A percentile compares a stretch with the other conserved stretches of the same genome.
Evolutionary conservation across 2,329 filamentous ascomycete species (phyloP).

Genomic region (Hymenotorrendiella dingleyae): DNA sequence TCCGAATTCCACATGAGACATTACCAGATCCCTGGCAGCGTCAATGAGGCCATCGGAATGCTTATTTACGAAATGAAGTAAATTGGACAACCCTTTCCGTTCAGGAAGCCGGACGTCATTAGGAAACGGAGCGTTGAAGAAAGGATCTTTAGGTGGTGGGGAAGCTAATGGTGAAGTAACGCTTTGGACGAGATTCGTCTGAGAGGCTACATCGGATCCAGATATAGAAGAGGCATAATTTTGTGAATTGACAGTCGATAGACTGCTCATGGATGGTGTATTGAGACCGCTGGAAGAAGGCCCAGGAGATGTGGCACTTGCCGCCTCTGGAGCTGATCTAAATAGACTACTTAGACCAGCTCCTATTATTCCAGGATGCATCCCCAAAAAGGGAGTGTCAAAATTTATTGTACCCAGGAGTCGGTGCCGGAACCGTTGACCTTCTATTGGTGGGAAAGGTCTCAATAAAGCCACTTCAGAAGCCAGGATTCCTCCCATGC

Average conservation of each 20-base stretch:
- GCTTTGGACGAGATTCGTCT: slow-evolving; percentile 20
- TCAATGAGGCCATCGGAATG: slow-evolving; percentile 62
- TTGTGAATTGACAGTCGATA: slow-evolving; percentile 15
- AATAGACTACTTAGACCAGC: slow-evolving; percentile 78
- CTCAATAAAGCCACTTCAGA: slow-evolving; percentile 68
- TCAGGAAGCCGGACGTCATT: slow-evolving; percentile 69
- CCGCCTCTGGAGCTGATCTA: slow-evolving; percentile 38
- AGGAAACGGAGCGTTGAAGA: slow-evolving; percentile 68
- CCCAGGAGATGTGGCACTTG: slow-evolving; percentile 13
- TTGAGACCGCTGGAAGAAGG: slow-evolving; percentile 12
- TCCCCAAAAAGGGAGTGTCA: slow-evolving; percentile 80
- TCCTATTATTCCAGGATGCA: slow-evolving; percentile 83
- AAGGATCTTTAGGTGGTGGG: slow-evolving; percentile 43
- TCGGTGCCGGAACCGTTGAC: slow-evolving; percentile 56
- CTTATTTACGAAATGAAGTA: slow-evolving; percentile 75
- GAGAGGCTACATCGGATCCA: slow-evolving; percentile 18
- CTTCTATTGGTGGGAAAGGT: slow-evolving; percentile 15
- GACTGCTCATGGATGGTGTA: slow-evolving; percentile 15
- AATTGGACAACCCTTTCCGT: slow-evolving; percentile 60
- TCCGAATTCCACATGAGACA: slow-evolving; percentile 79
- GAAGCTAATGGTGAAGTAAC: slow-evolving; percentile 21
- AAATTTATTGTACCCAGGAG: slow-evolving; percentile 78
- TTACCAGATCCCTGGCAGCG: slow-evolving; percentile 67
- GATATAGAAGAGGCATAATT: slow-evolving; percentile 18
- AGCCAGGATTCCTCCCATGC: slow-evolving; percentile 79